Base-by-base conservation (phyloP, 768 basidiomycete species). In the Naganishia onofrii region DNA sequence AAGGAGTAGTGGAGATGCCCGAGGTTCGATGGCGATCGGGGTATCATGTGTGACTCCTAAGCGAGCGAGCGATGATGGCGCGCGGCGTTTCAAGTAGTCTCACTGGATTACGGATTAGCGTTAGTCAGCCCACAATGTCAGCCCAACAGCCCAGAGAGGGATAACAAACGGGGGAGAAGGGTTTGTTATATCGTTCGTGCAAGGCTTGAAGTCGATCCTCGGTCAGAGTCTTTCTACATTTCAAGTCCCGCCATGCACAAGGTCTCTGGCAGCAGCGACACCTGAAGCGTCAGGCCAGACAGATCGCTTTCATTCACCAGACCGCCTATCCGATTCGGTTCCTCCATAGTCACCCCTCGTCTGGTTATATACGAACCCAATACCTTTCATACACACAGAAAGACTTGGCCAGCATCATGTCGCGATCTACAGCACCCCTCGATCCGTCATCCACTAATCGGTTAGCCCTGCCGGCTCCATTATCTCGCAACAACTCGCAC, bases 401-500 rank as follows among this genome's bases (percentile, higher is more conserved):
- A 51, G 48, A 51, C 48, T 17, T 42, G 15, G 48, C 48, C 13
- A 26, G 48, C 48, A 23, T 3, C 2, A 51, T 31, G 28, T 9
- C 54, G 15, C 7, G 28, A 26, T 17, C 54, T 17, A 55, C 19
- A 55, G 29, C 29, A 55, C 54, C 28, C 1, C 7, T 6, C 29
- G 54, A 9, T 21, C 9, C 15, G 54, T 3, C 29, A 2, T 55
- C 54, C 2, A 6, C 28, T 1, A 21, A 34, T 31, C 54, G 54
- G 21, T 26, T 63, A 17, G n/a, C 36, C 12, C 31, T 58, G 7
- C 60, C 60, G 15, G 23, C 60, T n/a, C 60, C 60, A 26, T 63
- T 63, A 28, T 63, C 60, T 21, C 60, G 60, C 38, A n/a, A 44
- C 42, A 26, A 63, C 23, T 63, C 60, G n/a, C 36, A 63, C 42